These are phyloP conservation scores for Penicillium nordicum DNA, from an alignment of 2,329 filamentous ascomycete species.

Conservation along the genomic window DNA sequence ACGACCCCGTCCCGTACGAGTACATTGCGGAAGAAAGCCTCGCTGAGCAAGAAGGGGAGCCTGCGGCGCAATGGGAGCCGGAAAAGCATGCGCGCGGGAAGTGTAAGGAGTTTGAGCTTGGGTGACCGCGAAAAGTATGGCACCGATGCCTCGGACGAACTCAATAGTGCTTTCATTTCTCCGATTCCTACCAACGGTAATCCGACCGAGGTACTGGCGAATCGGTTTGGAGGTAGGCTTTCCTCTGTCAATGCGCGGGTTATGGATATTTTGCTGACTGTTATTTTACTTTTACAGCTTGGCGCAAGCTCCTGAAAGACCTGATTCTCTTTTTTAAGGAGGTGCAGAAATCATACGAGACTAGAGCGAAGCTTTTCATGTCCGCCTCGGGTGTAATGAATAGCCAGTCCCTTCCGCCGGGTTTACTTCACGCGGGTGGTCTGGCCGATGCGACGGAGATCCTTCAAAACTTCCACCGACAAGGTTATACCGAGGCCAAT, in stretches of 20 bases:
- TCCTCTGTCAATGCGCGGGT: neutral
- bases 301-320: constrained; percentile 93
- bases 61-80: constrained; percentile 76
- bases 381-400: constrained; percentile 83
- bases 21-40: constrained; percentile 85
- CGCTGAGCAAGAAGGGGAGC: constrained; percentile 69
- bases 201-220: constrained; percentile 82
- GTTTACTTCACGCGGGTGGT: constrained; percentile 77
- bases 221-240: constrained; percentile 75
- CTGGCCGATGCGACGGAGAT: constrained; percentile 82
- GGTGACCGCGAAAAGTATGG: constrained; percentile 58
- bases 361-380: constrained; percentile 73
- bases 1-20: constrained; percentile 53
- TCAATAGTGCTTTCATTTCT: constrained; percentile 81
- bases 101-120: constrained; percentile 74
- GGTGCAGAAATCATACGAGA: constrained; percentile 83
- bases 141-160: constrained; percentile 54
- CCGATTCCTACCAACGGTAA: constrained; percentile 84
- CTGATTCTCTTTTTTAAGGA: constrained; percentile 92
- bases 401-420: constrained; percentile 69
- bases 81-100: constrained; percentile 77
- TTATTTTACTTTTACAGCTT: constrained; percentile 57
- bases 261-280: constrained; percentile 7
- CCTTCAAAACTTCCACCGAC: constrained; percentile 77
- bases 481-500: constrained; percentile 72